Evolutionary conservation across 108 stramenopile genomes (phyloP), one percentile per base, ranked within the genome.

Genomic region (Cyclotella baltica): DNA sequence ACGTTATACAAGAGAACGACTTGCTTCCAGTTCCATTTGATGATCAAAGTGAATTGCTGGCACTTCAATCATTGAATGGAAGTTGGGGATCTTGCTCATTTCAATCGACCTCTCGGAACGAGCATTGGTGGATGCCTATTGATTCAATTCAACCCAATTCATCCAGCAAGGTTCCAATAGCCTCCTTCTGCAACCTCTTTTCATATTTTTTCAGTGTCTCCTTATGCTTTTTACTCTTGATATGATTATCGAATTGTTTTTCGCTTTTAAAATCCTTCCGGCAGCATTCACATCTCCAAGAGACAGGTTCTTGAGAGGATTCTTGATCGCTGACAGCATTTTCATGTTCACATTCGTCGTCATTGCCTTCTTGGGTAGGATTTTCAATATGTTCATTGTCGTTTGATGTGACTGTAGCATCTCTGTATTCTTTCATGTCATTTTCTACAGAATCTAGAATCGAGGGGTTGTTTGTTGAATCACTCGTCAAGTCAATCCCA

Each of bases 161-260:
- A 30, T 61, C 28, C 53, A 83, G 22, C 48, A 77, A 67, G 15
- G 36, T 34, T 63, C 68, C 48, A n/a, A 80, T 68, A 4, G 71
- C 77, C 72, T 88, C 75, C 46, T 64, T 84, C 50, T 85, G 83
- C 53, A 89, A 66, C 48, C 86, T 88, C 59, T 70, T 75, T 51
- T 85, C 69, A 48, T 84, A 90, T 67, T 93, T 91, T 67, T 91
- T 95, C 71, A 82, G 71, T 19, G 75, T 80, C 48, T 92, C 92
- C 81, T 94, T 93, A 69, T 96, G 93, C 71, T 94, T 96, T 66
- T 96, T 96, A 68, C 91, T 92, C 67, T 88, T 91, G 67, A 88
- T 76, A 67, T 96, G 96, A 82, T 93, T 96, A 34, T 93, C 84
- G 73, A 93, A 86, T 73, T 96, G 96, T 23, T 83, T 90, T 61